phyloP scores from a whole-genome alignment of 208 protist genomes.

The Crithidia thermophila region DNA sequence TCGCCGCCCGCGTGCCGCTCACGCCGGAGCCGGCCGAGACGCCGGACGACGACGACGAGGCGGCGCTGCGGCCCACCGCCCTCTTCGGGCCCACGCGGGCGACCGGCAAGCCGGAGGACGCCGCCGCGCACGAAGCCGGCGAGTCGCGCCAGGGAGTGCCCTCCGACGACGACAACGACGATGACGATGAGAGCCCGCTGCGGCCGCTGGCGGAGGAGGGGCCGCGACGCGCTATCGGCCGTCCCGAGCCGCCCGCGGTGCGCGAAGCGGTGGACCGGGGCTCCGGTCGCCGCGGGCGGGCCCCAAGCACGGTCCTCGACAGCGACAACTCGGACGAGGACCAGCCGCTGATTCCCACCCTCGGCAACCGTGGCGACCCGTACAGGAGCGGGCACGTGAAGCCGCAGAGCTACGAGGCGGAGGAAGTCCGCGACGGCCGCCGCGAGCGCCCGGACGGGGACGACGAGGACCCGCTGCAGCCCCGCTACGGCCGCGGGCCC shows the following conservation, averaged over 20 bases:
- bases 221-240: background rate
- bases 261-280: background rate
- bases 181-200: conserved; percentile 9
- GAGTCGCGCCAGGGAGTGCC: background rate
- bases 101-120: background rate
- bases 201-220: background rate
- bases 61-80: conserved; percentile 2
- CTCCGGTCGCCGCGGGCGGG: background rate
- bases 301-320: background rate
- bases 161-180: background rate
- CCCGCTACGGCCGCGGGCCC: background rate
- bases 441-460: conserved; percentile 4
- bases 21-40: background rate
- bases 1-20: background rate
- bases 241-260: background rate
- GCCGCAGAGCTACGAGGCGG: background rate
- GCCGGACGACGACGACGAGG: conserved; percentile 2
- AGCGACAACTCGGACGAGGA: conserved; percentile 12
- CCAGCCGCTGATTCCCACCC: background rate
- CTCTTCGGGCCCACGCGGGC: conserved; percentile 7
- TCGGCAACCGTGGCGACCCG: conserved; percentile 20
- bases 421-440: conserved; percentile 4
- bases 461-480: conserved; percentile 11
- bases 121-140: background rate
- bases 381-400: conserved; percentile 23